Evolutionary conservation across 2,329 filamentous ascomycete genomes (phyloP), one percentile per base, ranked within the genome.

Genomic region (Cordyceps pruinosa): DNA sequence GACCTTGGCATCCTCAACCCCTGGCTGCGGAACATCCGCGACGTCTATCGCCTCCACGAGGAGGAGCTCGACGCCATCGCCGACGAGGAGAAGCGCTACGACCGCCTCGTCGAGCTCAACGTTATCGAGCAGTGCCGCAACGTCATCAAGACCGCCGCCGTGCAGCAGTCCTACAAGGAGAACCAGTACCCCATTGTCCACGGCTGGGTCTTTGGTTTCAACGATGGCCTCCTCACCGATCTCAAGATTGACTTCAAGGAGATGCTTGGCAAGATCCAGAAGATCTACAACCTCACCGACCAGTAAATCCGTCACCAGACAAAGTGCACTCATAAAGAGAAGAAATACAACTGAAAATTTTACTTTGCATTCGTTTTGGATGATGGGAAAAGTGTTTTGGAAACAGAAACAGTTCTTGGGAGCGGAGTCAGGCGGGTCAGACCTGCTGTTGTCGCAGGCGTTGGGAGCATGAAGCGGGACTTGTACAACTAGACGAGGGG

Each of bases 31-130:
- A 87, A 88, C 73, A 88, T 89, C 66, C 82, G 86, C 58, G 86
- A 89, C 69, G 85, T 89, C 58, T 89, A 89, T 72, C 78, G 86
- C 12, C 76, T 89, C 63, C 81, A 89, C 70, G 85, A 89, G 75
- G 72, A 73, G 54, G 86, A 90, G 76, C 79, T 90, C 21, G 85
- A 88, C 71, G 65, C 79, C 69, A 77, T 88, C 70, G 10, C 72
- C 67, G 74, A 86, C 74, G 76, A 80, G 73, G 66, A 77, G 8
- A 78, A 80, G 50, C 83, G 85, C 61, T 85, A 86, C 64, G 72
- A 87, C 63, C 86, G 86, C 61, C 76, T 97, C 57, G 88, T 90
- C 50, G 89, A 95, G 77, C 80, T 94, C 68, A 96, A 95, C 68
- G 90, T 96, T 49, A 71, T 85, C 39, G 83, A 88, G 72, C 87